phyloP scores from a whole-genome alignment of 2,329 filamentous ascomycete species.

The Myriosclerotinia duriaeana region DNA sequence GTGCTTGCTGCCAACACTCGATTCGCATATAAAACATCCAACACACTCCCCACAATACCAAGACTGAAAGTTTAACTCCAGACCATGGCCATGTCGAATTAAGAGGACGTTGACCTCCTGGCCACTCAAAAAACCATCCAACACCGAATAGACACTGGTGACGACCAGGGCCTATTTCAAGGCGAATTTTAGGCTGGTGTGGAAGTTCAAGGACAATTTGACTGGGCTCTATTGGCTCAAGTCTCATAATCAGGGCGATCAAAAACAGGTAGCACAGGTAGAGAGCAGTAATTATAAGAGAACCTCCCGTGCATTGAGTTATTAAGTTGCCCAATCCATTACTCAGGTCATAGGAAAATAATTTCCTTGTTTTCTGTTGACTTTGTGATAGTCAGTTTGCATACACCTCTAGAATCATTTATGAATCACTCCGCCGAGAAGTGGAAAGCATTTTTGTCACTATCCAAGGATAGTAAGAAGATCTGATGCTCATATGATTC shows the following conservation, averaged over 20 bases:
- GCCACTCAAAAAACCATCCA: constrained; percentile 37
- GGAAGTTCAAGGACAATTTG: neutral
- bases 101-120: constrained; percentile 30
- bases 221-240: neutral
- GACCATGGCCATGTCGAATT: constrained; percentile 37
- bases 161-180: constrained; percentile 9
- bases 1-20: constrained; percentile 11
- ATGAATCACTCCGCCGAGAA: neutral
- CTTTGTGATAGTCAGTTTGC: constrained; percentile 6
- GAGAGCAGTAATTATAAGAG: neutral
- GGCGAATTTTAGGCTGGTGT: constrained; percentile 15
- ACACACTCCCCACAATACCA: constrained; percentile 35
- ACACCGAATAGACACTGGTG: constrained; percentile 28
- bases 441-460: neutral
- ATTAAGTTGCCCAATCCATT: neutral
- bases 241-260: constrained; percentile 7
- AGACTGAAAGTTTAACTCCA: constrained; percentile 33
- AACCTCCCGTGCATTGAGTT: neutral
- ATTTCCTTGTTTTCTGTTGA: neutral
- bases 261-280: constrained; percentile 1
- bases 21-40: constrained; percentile 35
- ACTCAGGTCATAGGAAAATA: neutral
- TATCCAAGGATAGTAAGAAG: neutral
- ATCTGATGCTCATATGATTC: neutral
- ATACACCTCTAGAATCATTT: neutral